A percentile compares a stretch with the other conserved stretches of the same genome.
phyloP scores from a whole-genome alignment of 768 basidiomycete species.

The Kwoniella mangroviensis region DNA sequence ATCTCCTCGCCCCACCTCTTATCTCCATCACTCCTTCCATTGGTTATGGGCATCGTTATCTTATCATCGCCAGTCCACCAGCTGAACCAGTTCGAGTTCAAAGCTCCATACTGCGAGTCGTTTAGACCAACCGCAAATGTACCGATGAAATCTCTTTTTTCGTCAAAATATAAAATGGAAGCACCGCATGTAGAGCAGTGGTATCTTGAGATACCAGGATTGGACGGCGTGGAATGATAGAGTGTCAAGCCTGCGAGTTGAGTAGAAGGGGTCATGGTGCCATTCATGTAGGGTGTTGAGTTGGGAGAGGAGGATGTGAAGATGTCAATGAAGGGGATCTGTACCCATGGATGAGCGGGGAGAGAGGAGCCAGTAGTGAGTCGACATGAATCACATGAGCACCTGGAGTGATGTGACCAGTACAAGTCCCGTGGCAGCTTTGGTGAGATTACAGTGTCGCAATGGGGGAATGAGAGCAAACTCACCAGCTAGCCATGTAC shows the following conservation, averaged over 20 bases:
- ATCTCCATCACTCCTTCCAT: background rate
- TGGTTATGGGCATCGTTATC: background rate
- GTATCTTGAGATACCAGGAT: background rate
- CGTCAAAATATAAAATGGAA: background rate
- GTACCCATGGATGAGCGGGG: constrained; percentile 4
- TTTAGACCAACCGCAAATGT: background rate
- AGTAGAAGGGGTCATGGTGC: background rate
- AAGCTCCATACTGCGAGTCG: background rate
- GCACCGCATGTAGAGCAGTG: background rate
- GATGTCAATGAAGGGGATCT: constrained; percentile 8
- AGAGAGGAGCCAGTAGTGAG: background rate
- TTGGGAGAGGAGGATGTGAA: background rate
- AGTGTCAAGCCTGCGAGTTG: background rate
- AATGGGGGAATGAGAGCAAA: background rate
- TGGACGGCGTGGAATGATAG: background rate
- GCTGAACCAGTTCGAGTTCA: constrained; percentile 4
- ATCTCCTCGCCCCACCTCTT: background rate
- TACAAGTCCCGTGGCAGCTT: background rate
- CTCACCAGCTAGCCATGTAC: constrained; percentile 10
- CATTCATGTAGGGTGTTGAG: background rate
- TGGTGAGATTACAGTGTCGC: background rate
- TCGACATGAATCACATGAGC: constrained; percentile 6
- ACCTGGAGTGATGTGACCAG: constrained; percentile 2
- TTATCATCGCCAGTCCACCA: constrained; percentile 2
- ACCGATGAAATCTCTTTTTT: background rate